These are phyloP conservation scores for Colletotrichum tabaci DNA, from an alignment of 2,329 filamentous ascomycete species.

Conservation along the genomic window DNA sequence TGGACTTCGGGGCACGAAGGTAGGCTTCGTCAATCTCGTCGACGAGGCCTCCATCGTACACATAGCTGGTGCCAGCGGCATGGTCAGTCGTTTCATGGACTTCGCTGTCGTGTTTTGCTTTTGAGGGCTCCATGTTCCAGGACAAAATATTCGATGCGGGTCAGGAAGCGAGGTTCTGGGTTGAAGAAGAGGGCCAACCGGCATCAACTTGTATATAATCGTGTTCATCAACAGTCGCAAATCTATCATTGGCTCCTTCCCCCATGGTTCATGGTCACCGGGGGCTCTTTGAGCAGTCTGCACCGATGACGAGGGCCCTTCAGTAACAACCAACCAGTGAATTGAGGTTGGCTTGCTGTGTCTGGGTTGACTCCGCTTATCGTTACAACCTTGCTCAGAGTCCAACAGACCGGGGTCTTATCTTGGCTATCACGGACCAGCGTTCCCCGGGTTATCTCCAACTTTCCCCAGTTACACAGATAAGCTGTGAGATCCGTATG, in stretches of 20 bases:
- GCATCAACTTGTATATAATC: slow-evolving; percentile 7
- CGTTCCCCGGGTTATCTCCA: slow-evolving; percentile 16
- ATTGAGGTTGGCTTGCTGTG: not conserved
- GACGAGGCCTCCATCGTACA: not conserved
- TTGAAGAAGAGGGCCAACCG: not conserved
- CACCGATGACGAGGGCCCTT: not conserved
- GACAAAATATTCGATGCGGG: not conserved
- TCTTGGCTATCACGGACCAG: not conserved
- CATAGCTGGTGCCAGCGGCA: slow-evolving; percentile 10
- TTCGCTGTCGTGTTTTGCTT: slow-evolving; percentile 15
- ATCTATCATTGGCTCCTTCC: not conserved
- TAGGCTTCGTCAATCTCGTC: slow-evolving; percentile 24
- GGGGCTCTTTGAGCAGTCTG: not conserved
- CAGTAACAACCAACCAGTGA: not conserved
- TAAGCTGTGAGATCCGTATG: not conserved
- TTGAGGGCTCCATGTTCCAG: slow-evolving; percentile 13
- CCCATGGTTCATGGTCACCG: not conserved
- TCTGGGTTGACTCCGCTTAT: not conserved
- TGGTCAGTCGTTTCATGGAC: slow-evolving; percentile 10
- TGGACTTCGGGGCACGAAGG: slow-evolving; percentile 5
- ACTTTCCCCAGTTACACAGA: not conserved
- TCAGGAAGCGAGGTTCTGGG: not conserved
- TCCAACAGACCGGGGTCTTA: not conserved
- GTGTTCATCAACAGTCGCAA: not conserved
- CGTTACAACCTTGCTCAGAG: not conserved